Conservation (phyloP, 495 filamentous ascomycete genomes). For the Tuber microsphaerosporum region DNA sequence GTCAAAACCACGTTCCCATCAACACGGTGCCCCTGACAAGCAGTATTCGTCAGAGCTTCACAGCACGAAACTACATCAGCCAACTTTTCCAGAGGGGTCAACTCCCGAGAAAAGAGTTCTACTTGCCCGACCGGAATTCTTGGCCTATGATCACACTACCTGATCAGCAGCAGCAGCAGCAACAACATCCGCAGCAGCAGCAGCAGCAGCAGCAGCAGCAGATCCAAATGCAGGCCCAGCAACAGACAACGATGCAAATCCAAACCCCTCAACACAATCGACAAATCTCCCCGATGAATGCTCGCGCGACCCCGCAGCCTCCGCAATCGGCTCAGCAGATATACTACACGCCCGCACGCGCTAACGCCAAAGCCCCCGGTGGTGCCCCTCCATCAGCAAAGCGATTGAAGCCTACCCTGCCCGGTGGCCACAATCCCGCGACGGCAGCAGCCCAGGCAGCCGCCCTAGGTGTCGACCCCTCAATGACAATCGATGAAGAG, state of each 20-base stretch:
- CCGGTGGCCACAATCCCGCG: slow-evolving; percentile 9
- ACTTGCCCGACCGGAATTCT: slow-evolving; percentile 75
- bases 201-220: slow-evolving; percentile 33
- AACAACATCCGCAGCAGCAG: slow-evolving; percentile 23
- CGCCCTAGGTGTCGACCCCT: slow-evolving; percentile 41
- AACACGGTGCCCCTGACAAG: slow-evolving; percentile 21
- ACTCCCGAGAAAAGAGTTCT: slow-evolving; percentile 84
- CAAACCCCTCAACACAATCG: slow-evolving; percentile 33
- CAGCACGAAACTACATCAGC: slow-evolving; percentile 32
- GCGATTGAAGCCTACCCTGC: slow-evolving; percentile 29
- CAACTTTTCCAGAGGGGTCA: slow-evolving; percentile 51
- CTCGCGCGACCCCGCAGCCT: slow-evolving; percentile 30
- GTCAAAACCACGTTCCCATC: slow-evolving; percentile 59
- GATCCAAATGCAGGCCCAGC: slow-evolving; percentile 34
- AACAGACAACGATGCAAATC: slow-evolving; percentile 12
- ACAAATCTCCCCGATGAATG: slow-evolving; percentile 32
- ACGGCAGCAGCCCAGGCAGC: slow-evolving; percentile 23
- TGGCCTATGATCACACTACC: slow-evolving; percentile 83
- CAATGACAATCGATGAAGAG: slow-evolving; percentile 69
- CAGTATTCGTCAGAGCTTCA: slow-evolving; percentile 26
- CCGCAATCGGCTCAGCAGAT: slow-evolving; percentile 15
- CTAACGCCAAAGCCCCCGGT: slow-evolving; percentile 15
- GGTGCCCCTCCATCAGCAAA: slow-evolving; percentile 31
- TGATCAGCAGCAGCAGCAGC: slow-evolving; percentile 37
- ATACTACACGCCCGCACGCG: slow-evolving; percentile 31